phyloP scores from a whole-genome alignment of 2,329 filamentous ascomycete species.

The Fonsecaea monophora region DNA sequence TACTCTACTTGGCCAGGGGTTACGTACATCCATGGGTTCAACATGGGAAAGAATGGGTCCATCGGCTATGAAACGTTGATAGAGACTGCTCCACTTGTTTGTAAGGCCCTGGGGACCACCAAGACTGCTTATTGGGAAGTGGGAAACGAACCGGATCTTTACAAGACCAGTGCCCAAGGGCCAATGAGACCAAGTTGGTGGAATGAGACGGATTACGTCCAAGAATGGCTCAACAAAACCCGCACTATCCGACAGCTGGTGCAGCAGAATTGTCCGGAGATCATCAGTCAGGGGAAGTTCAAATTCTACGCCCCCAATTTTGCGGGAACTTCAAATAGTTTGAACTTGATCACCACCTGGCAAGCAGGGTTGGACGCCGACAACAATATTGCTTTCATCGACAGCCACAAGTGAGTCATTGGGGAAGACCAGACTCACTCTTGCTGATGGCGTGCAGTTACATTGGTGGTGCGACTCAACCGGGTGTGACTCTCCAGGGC shows the following conservation, averaged over 20 bases:
- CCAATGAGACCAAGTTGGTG: conserved; percentile 60
- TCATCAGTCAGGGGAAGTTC: conserved; percentile 52
- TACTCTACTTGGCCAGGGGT: conserved; percentile 64
- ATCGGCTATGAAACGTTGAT: conserved; percentile 60
- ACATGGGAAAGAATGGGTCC: conserved; percentile 61
- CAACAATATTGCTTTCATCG: conserved; percentile 60
- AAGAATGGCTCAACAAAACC: conserved; percentile 65
- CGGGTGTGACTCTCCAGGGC: conserved; percentile 66
- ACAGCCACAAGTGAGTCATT: conserved; percentile 63
- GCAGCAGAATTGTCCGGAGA: conserved; percentile 58
- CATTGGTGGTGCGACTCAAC: conserved; percentile 65
- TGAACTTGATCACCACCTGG: conserved; percentile 61
- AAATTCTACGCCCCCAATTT: conserved; percentile 66
- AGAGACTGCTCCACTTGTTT: conserved; percentile 63
- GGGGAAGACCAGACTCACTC: neutral
- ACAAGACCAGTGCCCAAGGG: conserved; percentile 59
- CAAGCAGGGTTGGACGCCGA: conserved; percentile 60
- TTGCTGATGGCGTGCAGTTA: conserved; percentile 55
- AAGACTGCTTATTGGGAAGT: conserved; percentile 66
- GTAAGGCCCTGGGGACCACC: conserved; percentile 59
- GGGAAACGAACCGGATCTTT: conserved; percentile 70
- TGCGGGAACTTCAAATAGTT: conserved; percentile 58
- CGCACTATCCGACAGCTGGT: conserved; percentile 57
- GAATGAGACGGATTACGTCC: conserved; percentile 63
- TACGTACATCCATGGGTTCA: conserved; percentile 68